Percentiles rank a stretch among this genome's conserved stretches.
Evolutionary conservation across 106 monocot species (phyloP).

Genomic region (Allium fistulosum): DNA sequence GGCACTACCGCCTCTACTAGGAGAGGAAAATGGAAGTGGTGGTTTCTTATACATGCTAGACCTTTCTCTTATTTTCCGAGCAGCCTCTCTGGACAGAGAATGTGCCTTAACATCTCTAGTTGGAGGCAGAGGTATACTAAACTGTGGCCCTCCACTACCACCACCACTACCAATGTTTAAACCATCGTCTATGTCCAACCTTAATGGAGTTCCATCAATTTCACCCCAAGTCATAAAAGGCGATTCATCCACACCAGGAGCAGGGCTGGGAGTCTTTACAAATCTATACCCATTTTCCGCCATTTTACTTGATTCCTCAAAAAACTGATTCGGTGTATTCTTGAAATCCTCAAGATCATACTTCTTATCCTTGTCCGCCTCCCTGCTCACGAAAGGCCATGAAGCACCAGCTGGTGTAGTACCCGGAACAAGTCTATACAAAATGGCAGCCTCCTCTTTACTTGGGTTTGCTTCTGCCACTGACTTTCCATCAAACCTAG

Average conservation of each 20-base stretch:
- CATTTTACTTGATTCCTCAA: slow-evolving; percentile 62
- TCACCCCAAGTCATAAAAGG: slow-evolving; percentile 99
- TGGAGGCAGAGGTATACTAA: slow-evolving; percentile 70
- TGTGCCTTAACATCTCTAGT: slow-evolving; percentile 86
- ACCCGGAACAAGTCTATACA: slow-evolving; percentile 57
- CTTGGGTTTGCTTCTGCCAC: slow-evolving; percentile 23
- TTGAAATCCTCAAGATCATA: slow-evolving; percentile 94
- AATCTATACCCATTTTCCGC: slow-evolving; percentile 84
- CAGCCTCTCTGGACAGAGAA: slow-evolving; percentile 83
- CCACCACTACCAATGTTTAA: slow-evolving; percentile 29
- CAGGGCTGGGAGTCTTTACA: slow-evolving; percentile 84
- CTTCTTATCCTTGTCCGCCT: slow-evolving; percentile 51
- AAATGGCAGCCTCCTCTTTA: slow-evolving; percentile 44
- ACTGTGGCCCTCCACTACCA: slow-evolving; percentile 59
- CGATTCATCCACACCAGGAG: slow-evolving; percentile 78
- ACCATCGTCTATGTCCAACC: slow-evolving; percentile 70
- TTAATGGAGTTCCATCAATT: slow-evolving; percentile 87
- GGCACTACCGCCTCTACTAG: slow-evolving; percentile 64
- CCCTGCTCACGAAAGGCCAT: slow-evolving; percentile 64
- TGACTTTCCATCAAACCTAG: slow-evolving; percentile 53
- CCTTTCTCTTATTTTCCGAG: slow-evolving; percentile 65
- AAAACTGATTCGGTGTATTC: slow-evolving; percentile 80
- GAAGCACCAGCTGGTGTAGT: slow-evolving; percentile 72
- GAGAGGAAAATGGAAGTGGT: slow-evolving; percentile 58
- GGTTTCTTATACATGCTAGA: slow-evolving; percentile 74